Evolutionary conservation across 768 basidiomycete genomes (phyloP), one percentile per base, ranked within the genome.

Genomic region (Pleurotus djamor): DNA sequence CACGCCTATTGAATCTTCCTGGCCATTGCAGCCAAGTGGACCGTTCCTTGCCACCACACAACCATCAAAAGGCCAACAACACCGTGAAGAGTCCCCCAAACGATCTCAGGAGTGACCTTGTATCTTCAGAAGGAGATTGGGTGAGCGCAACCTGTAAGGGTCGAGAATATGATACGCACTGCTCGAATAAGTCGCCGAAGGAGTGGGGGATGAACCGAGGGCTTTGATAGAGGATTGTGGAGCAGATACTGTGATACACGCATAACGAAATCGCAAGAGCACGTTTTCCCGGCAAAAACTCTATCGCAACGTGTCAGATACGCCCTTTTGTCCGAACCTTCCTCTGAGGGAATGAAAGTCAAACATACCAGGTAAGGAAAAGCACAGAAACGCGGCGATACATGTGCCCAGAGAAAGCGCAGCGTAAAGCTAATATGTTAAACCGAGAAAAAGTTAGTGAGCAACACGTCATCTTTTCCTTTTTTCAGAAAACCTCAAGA

Each of bases 251-350:
- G 69, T 94, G 92, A 69, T 94, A 94, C 12, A 92, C 65, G 61
- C 87, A 86, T 2, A 94, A 80, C 8, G 79, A 84, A 33, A 94
- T 86, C 2, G 89, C 92, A 7, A 94, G 71, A 0, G 90, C 92
- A 13, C 92, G 85, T 75, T 94, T 94, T 9, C 91, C 91, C 0
- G 92, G 92, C 2, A 94, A 74, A 71, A 90, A 92, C 64, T 94
- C 92, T 91, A 61, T 43, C 12, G 54, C 16, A n/a, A 21, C 36
- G 50, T 34, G 37, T 9, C 32, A 34, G 21, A 55, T n/a, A 41
- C 33, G 44, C 33, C 38, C 9, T 45, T 17, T n/a, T 45, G 35
- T 44, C 9, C 32, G 7, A 32, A 38, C 4, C 44, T 35, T 33
- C 10, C 5, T 33, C 7, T 48, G n/a, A n/a, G n/a, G n/a, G n/a